phyloP scores from a whole-genome alignment of 2,329 filamentous ascomycete species.

The Curvularia verruculosa region DNA sequence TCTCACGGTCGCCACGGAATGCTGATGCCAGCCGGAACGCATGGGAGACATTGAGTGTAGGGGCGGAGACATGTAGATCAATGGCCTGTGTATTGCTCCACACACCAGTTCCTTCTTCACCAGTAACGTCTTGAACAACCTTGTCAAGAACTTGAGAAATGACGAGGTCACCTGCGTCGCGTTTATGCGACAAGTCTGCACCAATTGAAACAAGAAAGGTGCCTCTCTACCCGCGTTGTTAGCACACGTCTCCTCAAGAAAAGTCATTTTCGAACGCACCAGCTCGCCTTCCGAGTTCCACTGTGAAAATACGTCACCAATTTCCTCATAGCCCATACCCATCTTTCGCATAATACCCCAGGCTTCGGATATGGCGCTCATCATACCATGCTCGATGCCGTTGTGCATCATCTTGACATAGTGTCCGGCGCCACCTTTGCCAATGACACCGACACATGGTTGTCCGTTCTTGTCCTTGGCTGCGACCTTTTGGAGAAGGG shows the following conservation, averaged over 20 bases:
- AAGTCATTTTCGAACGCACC: constrained; percentile 33
- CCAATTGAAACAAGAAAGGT: constrained; percentile 70
- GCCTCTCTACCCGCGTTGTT: constrained; percentile 45
- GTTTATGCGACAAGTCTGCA: constrained; percentile 63
- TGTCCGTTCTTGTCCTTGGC: constrained; percentile 66
- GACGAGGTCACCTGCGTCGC: constrained; percentile 55
- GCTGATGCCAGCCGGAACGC: constrained; percentile 68
- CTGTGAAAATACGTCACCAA: constrained; percentile 63
- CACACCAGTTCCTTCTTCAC: constrained; percentile 69
- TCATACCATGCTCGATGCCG: constrained; percentile 75
- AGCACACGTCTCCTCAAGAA: not conserved
- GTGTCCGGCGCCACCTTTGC: constrained; percentile 69
- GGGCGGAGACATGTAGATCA: constrained; percentile 65
- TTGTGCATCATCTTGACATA: constrained; percentile 81
- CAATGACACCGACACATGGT: constrained; percentile 66
- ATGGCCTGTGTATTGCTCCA: constrained; percentile 70
- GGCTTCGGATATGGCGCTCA: constrained; percentile 67
- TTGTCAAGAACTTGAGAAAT: constrained; percentile 70
- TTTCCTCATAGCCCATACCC: constrained; percentile 64
- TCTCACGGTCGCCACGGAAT: constrained; percentile 62
- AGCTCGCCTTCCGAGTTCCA: constrained; percentile 68
- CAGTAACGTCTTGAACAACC: constrained; percentile 71
- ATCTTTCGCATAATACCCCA: constrained; percentile 68
- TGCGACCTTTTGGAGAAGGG: constrained; percentile 65
- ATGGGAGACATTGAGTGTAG: constrained; percentile 68